These are phyloP conservation scores for Apiotrichum mycotoxinovorans DNA, from an alignment of 1,284 basidiomycete species.

Conservation along the genomic window DNA sequence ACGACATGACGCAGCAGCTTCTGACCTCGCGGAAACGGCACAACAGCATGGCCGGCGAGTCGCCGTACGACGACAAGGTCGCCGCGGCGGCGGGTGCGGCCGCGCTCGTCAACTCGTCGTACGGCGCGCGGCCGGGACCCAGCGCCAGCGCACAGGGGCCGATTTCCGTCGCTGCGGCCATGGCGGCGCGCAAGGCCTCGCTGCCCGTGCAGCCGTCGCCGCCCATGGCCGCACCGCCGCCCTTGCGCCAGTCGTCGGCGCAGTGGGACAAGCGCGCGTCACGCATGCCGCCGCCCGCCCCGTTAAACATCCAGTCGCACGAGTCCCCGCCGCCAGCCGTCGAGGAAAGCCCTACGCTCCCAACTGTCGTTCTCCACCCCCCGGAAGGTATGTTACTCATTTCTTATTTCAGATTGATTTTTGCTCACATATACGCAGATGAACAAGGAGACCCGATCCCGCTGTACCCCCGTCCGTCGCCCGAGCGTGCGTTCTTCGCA, in stretches of 20 bases:
- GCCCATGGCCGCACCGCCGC: not conserved
- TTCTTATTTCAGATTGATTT: not conserved
- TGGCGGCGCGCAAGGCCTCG: not conserved
- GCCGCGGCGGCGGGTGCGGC: conserved; percentile 16
- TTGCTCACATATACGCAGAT: conserved; percentile 3
- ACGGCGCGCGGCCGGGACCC: not conserved
- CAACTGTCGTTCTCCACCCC: conserved; percentile 12
- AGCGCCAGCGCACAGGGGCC: not conserved
- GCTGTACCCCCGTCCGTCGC: conserved; percentile 12
- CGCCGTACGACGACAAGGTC: conserved; percentile 15
- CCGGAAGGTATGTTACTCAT: conserved; percentile 14
- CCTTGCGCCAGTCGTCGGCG: not conserved
- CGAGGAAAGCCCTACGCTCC: not conserved
- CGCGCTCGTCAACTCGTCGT: conserved; percentile 4
- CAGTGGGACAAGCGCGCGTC: not conserved
- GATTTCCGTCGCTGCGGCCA: not conserved
- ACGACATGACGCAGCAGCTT: conserved; percentile 21
- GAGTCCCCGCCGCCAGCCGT: not conserved
- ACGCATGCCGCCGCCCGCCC: not conserved
- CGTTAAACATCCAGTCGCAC: not conserved
- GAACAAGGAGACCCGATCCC: conserved; percentile 11
- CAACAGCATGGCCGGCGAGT: conserved; percentile 11
- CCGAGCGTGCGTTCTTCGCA: not conserved
- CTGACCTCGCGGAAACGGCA: conserved; percentile 9
- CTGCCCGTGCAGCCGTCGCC: not conserved